Evolutionary conservation across 169 alveolate genomes (phyloP), one percentile per base, ranked within the genome.

Genomic region (Miamiensis avidus): DNA sequence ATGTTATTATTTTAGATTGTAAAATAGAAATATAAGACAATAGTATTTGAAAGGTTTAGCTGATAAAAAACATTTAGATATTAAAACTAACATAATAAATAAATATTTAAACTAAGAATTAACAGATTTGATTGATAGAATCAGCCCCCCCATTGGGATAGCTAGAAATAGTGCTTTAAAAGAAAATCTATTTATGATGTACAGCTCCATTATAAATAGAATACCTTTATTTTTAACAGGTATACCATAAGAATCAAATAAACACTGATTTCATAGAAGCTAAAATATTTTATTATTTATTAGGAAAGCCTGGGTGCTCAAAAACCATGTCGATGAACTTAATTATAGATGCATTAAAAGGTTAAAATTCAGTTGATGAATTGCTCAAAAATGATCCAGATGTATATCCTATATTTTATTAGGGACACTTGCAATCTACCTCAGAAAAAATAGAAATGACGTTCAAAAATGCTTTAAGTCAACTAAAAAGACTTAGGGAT

Each of bases 261-360:
- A n/a, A n/a, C n/a, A n/a, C n/a, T n/a, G n/a, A n/a, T n/a, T n/a
- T n/a, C n/a, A n/a, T n/a, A n/a, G n/a, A n/a, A n/a, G n/a, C n/a
- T n/a, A n/a, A n/a, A n/a, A n/a, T n/a, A n/a, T n/a, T n/a, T n/a
- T n/a, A n/a, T n/a, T n/a, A n/a, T n/a, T n/a, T n/a, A n/a, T n/a
- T n/a, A n/a, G n/a, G 92, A 20, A 84, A 88, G 65, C 92, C 92
- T 73, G 92, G 92, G 0, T 78, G 76, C 29, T 77, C 89, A 65
- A 88, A 88, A 78, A 76, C 89, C 25, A 65, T 88, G 69, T 75
- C 85, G 31, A 65, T 88, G 25, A 72, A 83, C 29, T 76, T 83
- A 4, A 69, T 84, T 28, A n/a, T 74, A 4, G 31, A 65, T 33
- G 69, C 65, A 34, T 83, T 88, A 79, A 83, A 84, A 82, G 92